Evolutionary conservation across 768 basidiomycete species (phyloP).

Genomic region (Rhizopogon rudus): DNA sequence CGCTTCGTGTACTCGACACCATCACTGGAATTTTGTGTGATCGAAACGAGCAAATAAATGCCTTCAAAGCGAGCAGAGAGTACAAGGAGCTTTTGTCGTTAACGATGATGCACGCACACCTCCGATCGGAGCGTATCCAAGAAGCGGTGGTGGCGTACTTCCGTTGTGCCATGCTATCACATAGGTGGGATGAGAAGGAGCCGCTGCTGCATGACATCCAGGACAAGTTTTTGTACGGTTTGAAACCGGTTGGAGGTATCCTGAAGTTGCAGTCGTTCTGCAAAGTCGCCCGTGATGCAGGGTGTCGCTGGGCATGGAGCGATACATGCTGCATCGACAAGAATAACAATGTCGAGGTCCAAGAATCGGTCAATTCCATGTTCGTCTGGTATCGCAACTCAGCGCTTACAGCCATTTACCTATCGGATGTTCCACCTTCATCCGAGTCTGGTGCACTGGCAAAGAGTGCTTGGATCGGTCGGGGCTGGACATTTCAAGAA

Average conservation of each 20-base stretch:
- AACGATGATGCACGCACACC: neutral
- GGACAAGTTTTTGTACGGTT: slow-evolving; percentile 13
- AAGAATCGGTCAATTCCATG: slow-evolving; percentile 26
- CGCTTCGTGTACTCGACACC: neutral
- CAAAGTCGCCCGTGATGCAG: slow-evolving; percentile 11
- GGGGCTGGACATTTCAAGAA: slow-evolving; percentile 22
- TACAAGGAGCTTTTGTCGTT: neutral
- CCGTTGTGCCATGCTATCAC: slow-evolving; percentile 18
- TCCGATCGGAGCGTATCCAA: neutral
- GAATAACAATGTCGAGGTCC: slow-evolving; percentile 22
- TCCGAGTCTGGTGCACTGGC: slow-evolving; percentile 11
- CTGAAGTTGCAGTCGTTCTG: slow-evolving; percentile 16
- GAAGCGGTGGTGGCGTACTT: slow-evolving; percentile 3
- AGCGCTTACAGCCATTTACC: slow-evolving; percentile 19
- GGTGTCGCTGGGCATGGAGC: slow-evolving; percentile 21
- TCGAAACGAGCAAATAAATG: neutral
- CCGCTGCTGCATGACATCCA: slow-evolving; percentile 16
- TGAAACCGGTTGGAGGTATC: slow-evolving; percentile 9
- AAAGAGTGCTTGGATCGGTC: slow-evolving; percentile 19
- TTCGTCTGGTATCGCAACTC: slow-evolving; percentile 25
- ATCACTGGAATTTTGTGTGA: neutral
- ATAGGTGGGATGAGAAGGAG: slow-evolving; percentile 16
- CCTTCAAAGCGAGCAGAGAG: neutral
- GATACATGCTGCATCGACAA: slow-evolving; percentile 27
- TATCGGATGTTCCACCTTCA: slow-evolving; percentile 13